A percentile compares a stretch with the other conserved stretches of the same genome.
phyloP scores from a whole-genome alignment of 2,329 filamentous ascomycete species.

The Metarhizium rileyi region DNA sequence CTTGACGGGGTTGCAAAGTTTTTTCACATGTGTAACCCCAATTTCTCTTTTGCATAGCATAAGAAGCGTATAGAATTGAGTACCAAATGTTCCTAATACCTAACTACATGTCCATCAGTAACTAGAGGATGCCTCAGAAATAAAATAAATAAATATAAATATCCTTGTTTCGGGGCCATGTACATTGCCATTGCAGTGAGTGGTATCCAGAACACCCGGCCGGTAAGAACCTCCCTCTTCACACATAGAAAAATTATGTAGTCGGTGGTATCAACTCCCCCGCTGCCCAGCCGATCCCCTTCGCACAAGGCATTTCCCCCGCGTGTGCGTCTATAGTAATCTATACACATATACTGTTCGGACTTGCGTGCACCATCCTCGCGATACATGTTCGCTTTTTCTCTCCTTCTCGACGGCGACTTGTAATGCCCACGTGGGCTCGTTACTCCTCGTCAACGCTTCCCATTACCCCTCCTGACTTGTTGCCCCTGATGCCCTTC shows the following conservation, averaged over 20 bases:
- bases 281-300: neutral
- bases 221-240: no score
- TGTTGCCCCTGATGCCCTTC: conserved; percentile 59
- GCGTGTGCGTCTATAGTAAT: neutral
- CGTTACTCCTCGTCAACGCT: conserved; percentile 46
- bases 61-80: no score
- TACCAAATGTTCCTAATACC: no score
- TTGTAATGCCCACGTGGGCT: conserved; percentile 13
- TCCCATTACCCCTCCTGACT: conserved; percentile 40
- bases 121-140: no score
- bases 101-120: no score
- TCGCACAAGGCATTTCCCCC: neutral
- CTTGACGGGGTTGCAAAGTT: no score
- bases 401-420: neutral
- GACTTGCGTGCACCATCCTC: neutral
- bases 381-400: neutral
- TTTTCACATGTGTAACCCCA: no score
- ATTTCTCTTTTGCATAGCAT: no score
- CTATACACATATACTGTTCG: neutral
- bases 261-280: conserved; percentile 2
- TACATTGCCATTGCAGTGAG: no score
- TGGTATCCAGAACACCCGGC: no score
- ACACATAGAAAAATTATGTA: neutral
- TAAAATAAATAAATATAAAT: no score
- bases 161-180: no score